Evolutionary conservation across 73 alveolate genomes (phyloP).

Genomic region (Tetrahymena borealis): DNA sequence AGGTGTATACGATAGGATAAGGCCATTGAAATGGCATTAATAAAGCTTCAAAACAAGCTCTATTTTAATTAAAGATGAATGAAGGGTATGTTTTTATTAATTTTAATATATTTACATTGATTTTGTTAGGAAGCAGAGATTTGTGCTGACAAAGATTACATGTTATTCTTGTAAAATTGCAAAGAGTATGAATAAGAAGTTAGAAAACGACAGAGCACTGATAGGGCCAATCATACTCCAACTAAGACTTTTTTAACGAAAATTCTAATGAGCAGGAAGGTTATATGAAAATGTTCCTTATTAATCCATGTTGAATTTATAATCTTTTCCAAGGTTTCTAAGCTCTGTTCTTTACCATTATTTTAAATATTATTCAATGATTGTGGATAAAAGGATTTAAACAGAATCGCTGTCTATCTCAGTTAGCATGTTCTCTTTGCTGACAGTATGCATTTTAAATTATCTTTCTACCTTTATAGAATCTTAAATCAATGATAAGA

Average conservation of each 20-base stretch:
- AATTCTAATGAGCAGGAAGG: background rate
- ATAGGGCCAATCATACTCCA: background rate
- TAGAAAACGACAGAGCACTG: background rate
- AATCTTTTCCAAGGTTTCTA: background rate
- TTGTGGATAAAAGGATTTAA: background rate
- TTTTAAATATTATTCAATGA: background rate
- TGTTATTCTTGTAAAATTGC: background rate
- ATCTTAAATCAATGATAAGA: background rate
- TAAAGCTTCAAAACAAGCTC: background rate
- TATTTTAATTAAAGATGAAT: background rate
- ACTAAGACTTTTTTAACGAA: background rate
- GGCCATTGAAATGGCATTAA: background rate
- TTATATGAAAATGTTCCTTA: background rate
- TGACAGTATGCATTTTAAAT: background rate
- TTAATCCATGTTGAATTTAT: background rate
- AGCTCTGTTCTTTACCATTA: constrained; percentile 1
- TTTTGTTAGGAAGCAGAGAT: background rate
- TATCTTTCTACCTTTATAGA: background rate
- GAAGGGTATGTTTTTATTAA: background rate
- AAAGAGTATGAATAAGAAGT: background rate
- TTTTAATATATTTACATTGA: background rate
- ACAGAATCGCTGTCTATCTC: background rate
- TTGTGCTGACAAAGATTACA: background rate
- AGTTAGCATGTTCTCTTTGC: background rate
- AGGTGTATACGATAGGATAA: background rate